phyloP scores from a whole-genome alignment of 1,284 basidiomycete species.

The Trametes pubescens region DNA sequence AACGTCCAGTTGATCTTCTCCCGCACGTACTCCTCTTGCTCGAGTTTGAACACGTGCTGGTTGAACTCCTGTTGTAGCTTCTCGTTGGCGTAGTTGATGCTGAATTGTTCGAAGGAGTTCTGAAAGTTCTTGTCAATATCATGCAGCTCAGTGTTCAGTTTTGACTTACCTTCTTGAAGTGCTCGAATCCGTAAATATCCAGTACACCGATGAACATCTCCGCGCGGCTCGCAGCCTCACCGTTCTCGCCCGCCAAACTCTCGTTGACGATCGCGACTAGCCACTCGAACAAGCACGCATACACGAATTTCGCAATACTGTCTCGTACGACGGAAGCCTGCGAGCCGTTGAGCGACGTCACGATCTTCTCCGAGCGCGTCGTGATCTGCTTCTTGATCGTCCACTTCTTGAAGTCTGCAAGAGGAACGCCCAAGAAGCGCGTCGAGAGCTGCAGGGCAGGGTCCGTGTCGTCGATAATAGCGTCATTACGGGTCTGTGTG shows the following conservation, averaged over 20 bases:
- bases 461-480: conserved; percentile 88
- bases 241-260: conserved; percentile 90
- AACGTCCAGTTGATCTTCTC: conserved; percentile 99
- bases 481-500: conserved; percentile 83
- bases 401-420: conserved; percentile 99
- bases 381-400: conserved; percentile 97
- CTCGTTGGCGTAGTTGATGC: conserved; percentile 99
- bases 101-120: conserved; percentile 99
- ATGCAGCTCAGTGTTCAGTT: conserved; percentile 11
- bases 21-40: conserved; percentile 99
- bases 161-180: conserved; percentile 85
- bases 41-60: conserved; percentile 98
- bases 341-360: conserved; percentile 84
- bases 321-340: conserved; percentile 97
- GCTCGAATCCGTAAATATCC: conserved; percentile 97
- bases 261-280: conserved; percentile 97
- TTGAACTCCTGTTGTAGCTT: conserved; percentile 99
- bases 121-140: conserved; percentile 40
- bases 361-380: conserved; percentile 95
- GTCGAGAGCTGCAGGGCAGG: conserved; percentile 84
- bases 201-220: conserved; percentile 99
- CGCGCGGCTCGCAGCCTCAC: conserved; percentile 84
- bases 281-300: conserved; percentile 99
- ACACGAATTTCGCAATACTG: conserved; percentile 98
- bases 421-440: conserved; percentile 89